phyloP scores from a whole-genome alignment of 345 rosid species.

The Trapa bicornis region DNA sequence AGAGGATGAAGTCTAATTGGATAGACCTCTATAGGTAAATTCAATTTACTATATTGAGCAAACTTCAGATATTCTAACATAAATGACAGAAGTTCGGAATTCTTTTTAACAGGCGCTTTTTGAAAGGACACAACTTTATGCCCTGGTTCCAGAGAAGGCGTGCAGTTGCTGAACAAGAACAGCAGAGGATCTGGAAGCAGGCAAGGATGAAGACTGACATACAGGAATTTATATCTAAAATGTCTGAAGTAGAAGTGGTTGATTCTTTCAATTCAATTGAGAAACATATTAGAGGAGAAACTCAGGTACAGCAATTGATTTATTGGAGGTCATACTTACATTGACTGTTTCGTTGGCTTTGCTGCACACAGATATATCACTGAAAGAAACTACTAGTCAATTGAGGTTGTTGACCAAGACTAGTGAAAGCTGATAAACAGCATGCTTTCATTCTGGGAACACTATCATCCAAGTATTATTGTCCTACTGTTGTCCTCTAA shows the following conservation, averaged over 20 bases:
- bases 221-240: slow-evolving; percentile 44
- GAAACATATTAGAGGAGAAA: slow-evolving; percentile 58
- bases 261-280: slow-evolving; percentile 90
- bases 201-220: slow-evolving; percentile 75
- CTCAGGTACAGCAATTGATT: slow-evolving; percentile 31
- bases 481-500: too few relatives aligned
- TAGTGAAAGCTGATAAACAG: too few relatives aligned
- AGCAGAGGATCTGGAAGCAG: slow-evolving; percentile 71
- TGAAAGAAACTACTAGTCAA: not conserved
- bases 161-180: slow-evolving; percentile 71
- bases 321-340: not conserved
- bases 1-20: slow-evolving; percentile 97
- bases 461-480: too few relatives aligned
- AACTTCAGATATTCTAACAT: not conserved
- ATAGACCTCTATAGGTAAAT: slow-evolving; percentile 77
- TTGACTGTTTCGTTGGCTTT: not conserved
- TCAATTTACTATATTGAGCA: not conserved
- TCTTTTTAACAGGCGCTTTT: slow-evolving; percentile 59
- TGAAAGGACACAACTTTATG: slow-evolving; percentile 78
- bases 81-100: not conserved
- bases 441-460: too few relatives aligned
- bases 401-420: not conserved
- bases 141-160: slow-evolving; percentile 93
- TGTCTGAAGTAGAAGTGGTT: slow-evolving; percentile 80
- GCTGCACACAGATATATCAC: not conserved